phyloP scores from a whole-genome alignment of 2,329 filamentous ascomycete species.

The Alternaria sp. region DNA sequence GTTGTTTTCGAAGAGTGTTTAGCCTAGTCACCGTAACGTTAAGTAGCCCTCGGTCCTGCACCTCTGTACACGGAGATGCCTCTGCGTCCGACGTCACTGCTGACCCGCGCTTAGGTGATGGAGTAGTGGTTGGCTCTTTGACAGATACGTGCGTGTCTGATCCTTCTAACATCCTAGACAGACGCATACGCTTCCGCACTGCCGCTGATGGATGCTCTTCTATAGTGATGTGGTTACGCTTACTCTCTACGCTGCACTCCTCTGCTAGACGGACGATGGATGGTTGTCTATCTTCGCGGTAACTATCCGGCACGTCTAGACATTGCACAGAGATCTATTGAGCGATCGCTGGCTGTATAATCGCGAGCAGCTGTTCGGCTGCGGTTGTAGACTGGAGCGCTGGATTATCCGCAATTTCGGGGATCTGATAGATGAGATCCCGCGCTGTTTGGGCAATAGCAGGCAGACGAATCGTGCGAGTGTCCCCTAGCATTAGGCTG shows the following conservation, averaged over 20 bases:
- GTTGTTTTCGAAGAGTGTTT: neutral
- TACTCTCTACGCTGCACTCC: too few relatives aligned
- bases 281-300: too few relatives aligned
- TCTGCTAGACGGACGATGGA: too few relatives aligned
- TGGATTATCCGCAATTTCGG: neutral
- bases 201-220: neutral
- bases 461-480: slow-evolving; percentile 5
- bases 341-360: neutral
- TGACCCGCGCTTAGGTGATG: too few relatives aligned
- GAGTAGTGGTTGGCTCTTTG: too few relatives aligned
- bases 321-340: neutral
- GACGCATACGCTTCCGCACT: neutral
- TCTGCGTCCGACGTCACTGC: neutral
- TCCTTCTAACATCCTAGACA: neutral
- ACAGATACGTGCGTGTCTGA: neutral
- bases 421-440: neutral
- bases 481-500: slow-evolving; percentile 2
- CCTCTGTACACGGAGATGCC: neutral
- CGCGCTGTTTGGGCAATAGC: neutral
- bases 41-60: neutral
- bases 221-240: too few relatives aligned
- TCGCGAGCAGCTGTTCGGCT: neutral
- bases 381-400: neutral
- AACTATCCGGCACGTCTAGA: neutral
- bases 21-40: neutral